phyloP scores from a whole-genome alignment of 495 filamentous ascomycete genomes.

The Niebla homalea region DNA sequence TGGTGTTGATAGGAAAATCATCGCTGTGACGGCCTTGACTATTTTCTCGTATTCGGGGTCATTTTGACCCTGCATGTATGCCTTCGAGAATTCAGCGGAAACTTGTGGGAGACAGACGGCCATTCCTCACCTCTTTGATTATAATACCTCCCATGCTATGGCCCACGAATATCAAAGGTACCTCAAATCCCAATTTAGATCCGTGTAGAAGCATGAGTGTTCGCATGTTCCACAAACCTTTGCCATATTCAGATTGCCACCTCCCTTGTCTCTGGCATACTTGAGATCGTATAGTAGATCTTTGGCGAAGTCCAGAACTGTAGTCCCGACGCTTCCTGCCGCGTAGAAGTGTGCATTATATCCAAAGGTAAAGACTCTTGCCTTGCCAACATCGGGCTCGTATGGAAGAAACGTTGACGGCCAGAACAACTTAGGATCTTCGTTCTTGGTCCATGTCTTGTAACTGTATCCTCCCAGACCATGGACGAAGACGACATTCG shows the following conservation, averaged over 20 bases:
- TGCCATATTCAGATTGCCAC: conserved; percentile 12
- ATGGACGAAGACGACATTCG: conserved; percentile 29
- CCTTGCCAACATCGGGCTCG: conserved; percentile 18
- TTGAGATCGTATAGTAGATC: conserved; percentile 24
- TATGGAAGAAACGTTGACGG: conserved; percentile 22
- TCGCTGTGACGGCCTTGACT: conserved; percentile 21
- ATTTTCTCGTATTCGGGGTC: conserved; percentile 25
- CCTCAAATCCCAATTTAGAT: background rate
- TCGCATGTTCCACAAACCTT: conserved; percentile 5
- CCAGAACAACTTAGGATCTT: conserved; percentile 23
- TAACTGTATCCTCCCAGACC: conserved; percentile 25
- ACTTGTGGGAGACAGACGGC: background rate
- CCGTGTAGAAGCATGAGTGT: background rate
- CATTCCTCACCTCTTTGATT: conserved; percentile 12
- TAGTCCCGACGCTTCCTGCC: conserved; percentile 8
- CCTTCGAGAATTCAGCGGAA: conserved; percentile 1
- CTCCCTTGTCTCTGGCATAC: conserved; percentile 18
- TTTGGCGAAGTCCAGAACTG: conserved; percentile 27
- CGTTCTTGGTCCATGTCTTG: conserved; percentile 22
- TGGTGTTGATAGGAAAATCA: conserved; percentile 35
- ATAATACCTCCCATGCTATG: conserved; percentile 22
- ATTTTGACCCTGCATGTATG: conserved; percentile 25
- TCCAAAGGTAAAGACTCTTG: conserved; percentile 25
- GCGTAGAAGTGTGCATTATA: conserved; percentile 24
- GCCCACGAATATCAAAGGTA: conserved; percentile 21